phyloP scores from a whole-genome alignment of 306 rosid genomes.

The Hippophae tibetana region DNA sequence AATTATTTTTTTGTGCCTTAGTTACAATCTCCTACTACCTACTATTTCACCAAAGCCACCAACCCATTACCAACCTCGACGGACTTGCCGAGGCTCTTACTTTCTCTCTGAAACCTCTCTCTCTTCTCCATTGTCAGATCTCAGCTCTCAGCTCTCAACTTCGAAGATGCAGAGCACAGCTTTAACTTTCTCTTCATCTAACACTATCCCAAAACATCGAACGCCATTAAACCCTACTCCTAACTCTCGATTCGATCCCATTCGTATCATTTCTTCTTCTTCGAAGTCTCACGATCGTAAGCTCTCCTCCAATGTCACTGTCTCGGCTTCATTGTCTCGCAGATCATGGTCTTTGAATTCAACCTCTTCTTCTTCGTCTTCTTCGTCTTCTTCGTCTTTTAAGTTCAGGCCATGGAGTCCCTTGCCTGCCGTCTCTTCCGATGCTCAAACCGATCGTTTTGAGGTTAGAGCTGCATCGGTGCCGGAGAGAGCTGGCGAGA shows the following conservation, averaged over 20 bases:
- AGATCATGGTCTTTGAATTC: conserved; percentile 54
- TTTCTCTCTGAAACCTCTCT: conserved; percentile 3
- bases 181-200: conserved; percentile 28
- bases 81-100: conserved; percentile 31
- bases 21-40: not conserved
- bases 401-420: conserved; percentile 44
- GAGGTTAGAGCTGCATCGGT: conserved; percentile 46
- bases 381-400: conserved; percentile 14
- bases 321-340: conserved; percentile 28
- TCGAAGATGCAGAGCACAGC: conserved; percentile 56
- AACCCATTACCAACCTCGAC: conserved; percentile 13
- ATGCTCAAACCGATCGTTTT: conserved; percentile 19
- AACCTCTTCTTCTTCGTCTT: conserved; percentile 35
- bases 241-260: conserved; percentile 19
- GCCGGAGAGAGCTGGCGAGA: conserved; percentile 43
- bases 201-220: conserved; percentile 20
- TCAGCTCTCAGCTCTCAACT: conserved; percentile 14
- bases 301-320: conserved; percentile 17
- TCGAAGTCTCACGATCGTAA: conserved; percentile 17
- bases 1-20: not conserved
- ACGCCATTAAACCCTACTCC: conserved; percentile 1
- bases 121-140: not conserved
- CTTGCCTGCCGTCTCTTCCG: conserved; percentile 19
- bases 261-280: conserved; percentile 16
- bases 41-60: not conserved